phyloP scores from a whole-genome alignment of 352 stramenopile genomes.

The Phytophthora rubi region DNA sequence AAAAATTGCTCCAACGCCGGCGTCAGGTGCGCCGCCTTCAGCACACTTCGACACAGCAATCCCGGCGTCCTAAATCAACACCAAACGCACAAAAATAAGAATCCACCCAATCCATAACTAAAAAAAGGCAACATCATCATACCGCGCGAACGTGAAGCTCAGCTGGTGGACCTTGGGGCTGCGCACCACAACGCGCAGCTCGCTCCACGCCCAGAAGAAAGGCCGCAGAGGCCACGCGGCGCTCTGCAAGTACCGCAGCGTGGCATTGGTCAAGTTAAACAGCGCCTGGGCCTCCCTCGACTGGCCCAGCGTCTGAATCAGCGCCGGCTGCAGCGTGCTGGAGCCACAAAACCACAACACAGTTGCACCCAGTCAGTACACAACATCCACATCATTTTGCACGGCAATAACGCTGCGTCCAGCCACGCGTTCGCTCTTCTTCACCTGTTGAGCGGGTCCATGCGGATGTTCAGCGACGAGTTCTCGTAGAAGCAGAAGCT shows the following conservation, averaged over 20 bases:
- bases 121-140: constrained; percentile 13
- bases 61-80: constrained; percentile 51
- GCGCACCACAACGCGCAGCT: constrained; percentile 69
- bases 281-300: constrained; percentile 62
- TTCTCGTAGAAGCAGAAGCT: constrained; percentile 86
- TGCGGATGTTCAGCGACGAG: constrained; percentile 68
- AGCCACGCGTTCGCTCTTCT: background rate
- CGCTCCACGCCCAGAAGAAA: constrained; percentile 83
- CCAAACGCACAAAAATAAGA: constrained; percentile 16
- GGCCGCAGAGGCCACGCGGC: constrained; percentile 63
- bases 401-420: background rate
- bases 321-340: constrained; percentile 67
- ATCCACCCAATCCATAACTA: background rate
- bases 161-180: constrained; percentile 56
- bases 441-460: constrained; percentile 79
- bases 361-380: constrained; percentile 19
- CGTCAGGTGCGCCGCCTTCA: constrained; percentile 48
- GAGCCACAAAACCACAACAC: background rate
- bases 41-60: constrained; percentile 57
- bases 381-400: background rate
- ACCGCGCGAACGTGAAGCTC: constrained; percentile 64
- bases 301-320: constrained; percentile 73
- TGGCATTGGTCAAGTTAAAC: constrained; percentile 56
- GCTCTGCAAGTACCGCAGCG: constrained; percentile 60
- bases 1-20: constrained; percentile 51